Evolutionary conservation across 2,329 filamentous ascomycete genomes (phyloP).

Genomic region (Chaetothyriales sp.): DNA sequence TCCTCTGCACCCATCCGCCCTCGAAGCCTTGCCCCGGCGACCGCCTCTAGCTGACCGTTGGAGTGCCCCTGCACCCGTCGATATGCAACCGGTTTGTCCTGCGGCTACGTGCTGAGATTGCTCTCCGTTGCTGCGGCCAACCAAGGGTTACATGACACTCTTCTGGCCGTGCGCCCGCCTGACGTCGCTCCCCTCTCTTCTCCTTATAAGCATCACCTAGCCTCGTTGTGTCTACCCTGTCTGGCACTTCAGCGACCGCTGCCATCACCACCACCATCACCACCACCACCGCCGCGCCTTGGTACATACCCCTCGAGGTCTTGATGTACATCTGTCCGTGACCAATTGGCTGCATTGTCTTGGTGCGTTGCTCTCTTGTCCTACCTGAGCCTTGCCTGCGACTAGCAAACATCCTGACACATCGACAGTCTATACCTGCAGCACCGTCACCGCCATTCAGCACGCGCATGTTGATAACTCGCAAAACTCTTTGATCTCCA

Average conservation of each 20-base stretch:
- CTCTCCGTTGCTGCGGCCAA: constrained; percentile 15
- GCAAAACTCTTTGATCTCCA: neutral
- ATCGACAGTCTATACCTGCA: neutral
- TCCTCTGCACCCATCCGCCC: constrained; percentile 9
- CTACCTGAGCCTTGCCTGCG: neutral
- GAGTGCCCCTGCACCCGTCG: neutral
- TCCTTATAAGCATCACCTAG: constrained; percentile 6
- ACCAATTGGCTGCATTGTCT: neutral
- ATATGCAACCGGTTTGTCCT: constrained; percentile 15
- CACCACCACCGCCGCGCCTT: too few relatives aligned
- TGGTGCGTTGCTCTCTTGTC: neutral
- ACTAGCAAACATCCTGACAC: neutral
- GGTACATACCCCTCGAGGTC: neutral
- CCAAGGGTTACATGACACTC: constrained; percentile 17
- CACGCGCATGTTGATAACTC: neutral
- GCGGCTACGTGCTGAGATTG: constrained; percentile 21
- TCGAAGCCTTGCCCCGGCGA: neutral
- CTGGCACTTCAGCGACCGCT: neutral
- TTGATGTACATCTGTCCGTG: neutral
- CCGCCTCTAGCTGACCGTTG: constrained; percentile 3
- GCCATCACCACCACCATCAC: neutral
- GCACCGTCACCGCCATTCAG: neutral
- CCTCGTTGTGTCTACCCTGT: neutral
- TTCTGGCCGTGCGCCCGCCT: constrained; percentile 13
- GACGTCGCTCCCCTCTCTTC: constrained; percentile 8